Evolutionary conservation across 495 filamentous ascomycete species (phyloP), one percentile per base, ranked within the genome.

Genomic region (Letharia lupina): DNA sequence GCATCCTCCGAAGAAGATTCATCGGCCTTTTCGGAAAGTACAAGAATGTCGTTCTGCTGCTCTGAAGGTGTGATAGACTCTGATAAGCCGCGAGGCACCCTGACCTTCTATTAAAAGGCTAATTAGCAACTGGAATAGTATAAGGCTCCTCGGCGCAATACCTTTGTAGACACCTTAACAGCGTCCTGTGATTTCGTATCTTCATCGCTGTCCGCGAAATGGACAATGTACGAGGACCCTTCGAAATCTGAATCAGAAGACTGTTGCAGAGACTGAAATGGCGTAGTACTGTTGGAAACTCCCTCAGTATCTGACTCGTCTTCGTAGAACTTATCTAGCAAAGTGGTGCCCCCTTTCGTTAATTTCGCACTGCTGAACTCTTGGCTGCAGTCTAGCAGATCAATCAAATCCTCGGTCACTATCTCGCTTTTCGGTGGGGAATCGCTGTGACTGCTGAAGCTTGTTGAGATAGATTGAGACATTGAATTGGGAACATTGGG

Each of bases 151-250:
- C 18, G 15, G 16, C 16, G 35, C 23, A 42, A 4, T 63, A 63
- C 62, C 37, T 16, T 31, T 56, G 4, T 18, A 23, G n/a, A 23
- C 4, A 16, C n/a, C n/a, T 42, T 33, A 6, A 15, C 12, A 63
- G 1, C 15, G 23, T 20, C 44, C 3, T 41, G 9, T 0, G 11
- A 12, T 10, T 31, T 33, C 10, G 20, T 37, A 13, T 28, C 47
- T 23, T 39, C 35, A 15, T 63, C 48, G 16, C 12, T 58, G 23
- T 60, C 35, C 18, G 60, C 23, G 42, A 66, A 66, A n/a, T 42
- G 64, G 33, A 52, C 44, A 9, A 66, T 61, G 37, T 66, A 66
- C 13, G 64, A 41, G 13, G 45, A 61, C 5, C 35, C 40, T 4
- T 41, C 16, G 4, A 56, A 60, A 5, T 42, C 60, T 5, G 57